These are phyloP conservation scores for Ampelocalamus luodianensis DNA, from an alignment of 176 grass and related monocot genomes.

Conservation along the genomic window DNA sequence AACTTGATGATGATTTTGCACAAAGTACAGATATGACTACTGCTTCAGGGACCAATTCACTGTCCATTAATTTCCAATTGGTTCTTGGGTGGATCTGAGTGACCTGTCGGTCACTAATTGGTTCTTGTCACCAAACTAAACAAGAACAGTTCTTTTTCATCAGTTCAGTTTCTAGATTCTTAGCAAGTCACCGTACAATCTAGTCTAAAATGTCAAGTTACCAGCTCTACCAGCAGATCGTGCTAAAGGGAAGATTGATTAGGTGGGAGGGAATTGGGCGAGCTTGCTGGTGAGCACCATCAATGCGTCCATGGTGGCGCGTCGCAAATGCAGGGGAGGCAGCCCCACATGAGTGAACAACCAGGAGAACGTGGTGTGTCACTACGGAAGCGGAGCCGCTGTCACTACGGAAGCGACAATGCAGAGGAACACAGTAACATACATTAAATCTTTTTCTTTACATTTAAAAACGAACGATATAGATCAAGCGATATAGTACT, in stretches of 20 bases:
- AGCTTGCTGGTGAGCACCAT: conserved; percentile 38
- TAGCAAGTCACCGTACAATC: background rate
- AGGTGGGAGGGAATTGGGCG: conserved; percentile 6
- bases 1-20: background rate
- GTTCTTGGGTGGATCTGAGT: background rate
- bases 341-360: conserved; percentile 29
- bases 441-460: too few species aligned
- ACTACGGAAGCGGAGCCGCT: background rate
- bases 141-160: background rate
- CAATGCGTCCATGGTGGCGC: conserved; percentile 45
- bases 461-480: too few species aligned
- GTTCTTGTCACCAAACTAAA: background rate
- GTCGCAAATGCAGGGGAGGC: conserved; percentile 26
- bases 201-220: background rate
- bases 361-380: conserved; percentile 57
- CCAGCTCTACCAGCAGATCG: conserved; percentile 24
- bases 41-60: conserved; percentile 25
- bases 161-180: background rate
- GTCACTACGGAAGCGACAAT: too few species aligned
- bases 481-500: too few species aligned
- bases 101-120: conserved; percentile 35
- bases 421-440: too few species aligned
- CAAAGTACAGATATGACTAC: conserved; percentile 4
- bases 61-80: background rate
- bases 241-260: background rate